phyloP scores from a whole-genome alignment of 1,139 yeast genomes.

The Arxiozyma heterogenica region DNA sequence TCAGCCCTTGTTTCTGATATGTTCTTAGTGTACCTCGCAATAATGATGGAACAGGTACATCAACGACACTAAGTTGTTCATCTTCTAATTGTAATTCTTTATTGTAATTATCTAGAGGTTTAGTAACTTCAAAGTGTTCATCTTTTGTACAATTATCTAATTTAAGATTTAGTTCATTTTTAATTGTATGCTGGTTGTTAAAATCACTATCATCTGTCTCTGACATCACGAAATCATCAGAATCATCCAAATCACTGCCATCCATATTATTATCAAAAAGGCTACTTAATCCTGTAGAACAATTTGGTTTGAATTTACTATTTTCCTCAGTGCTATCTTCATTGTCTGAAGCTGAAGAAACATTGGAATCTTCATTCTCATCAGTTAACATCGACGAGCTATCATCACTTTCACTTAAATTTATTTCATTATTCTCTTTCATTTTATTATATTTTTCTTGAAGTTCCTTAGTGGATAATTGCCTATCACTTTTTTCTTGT shows the following conservation, averaged over 20 bases:
- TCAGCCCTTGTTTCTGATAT: slow-evolving; percentile 92
- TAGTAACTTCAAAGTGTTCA: slow-evolving; percentile 11
- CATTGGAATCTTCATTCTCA: slow-evolving; percentile 1
- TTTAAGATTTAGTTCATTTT: not conserved
- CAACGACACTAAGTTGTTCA: slow-evolving; percentile 46
- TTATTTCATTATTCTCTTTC: slow-evolving; percentile 16
- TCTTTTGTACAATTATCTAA: not conserved
- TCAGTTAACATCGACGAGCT: slow-evolving; percentile 6
- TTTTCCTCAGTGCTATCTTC: slow-evolving; percentile 11
- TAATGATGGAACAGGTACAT: slow-evolving; percentile 65
- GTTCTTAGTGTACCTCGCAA: slow-evolving; percentile 77
- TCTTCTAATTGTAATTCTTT: slow-evolving; percentile 21
- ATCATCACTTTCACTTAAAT: slow-evolving; percentile 6
- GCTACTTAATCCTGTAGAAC: slow-evolving; percentile 4
- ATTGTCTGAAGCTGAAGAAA: slow-evolving; percentile 9
- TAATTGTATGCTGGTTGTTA: slow-evolving; percentile 6
- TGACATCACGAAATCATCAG: not conserved
- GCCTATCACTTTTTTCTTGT: slow-evolving; percentile 25
- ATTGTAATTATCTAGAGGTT: slow-evolving; percentile 5
- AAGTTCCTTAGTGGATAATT: slow-evolving; percentile 58
- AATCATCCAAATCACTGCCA: not conserved
- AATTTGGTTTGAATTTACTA: slow-evolving; percentile 1
- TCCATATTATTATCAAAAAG: not conserved
- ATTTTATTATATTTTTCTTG: slow-evolving; percentile 16
- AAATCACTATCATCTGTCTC: slow-evolving; percentile 1